Base-by-base conservation (phyloP, 129 eudicot genomes). In the Dittrichia graveolens region DNA sequence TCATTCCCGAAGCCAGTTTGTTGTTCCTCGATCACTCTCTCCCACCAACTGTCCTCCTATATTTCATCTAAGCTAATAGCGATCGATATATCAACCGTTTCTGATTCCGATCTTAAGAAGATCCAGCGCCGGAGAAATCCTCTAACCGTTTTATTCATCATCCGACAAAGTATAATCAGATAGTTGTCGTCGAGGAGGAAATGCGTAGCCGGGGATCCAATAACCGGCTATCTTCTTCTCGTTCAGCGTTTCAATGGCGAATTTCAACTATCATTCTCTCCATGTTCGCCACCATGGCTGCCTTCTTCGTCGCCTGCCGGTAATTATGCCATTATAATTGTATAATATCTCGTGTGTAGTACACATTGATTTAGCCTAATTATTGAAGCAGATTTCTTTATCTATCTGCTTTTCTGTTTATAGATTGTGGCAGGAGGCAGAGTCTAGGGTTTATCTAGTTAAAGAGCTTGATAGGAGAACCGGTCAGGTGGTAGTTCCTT, bases 361-460 rank as follows among this genome's bases (percentile, higher is more conserved):
- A 34, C 59, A 49, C 39, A 47, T 11, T 59, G 71, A 77, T 58
- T 62, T 72, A 63, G 54, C 44, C 47, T 69, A 35, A 42, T 49
- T 64, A 14, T 52, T 61, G 47, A 6, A 55, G 61, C 40, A 35
- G n/a, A 38, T 55, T 69, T 41, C 7, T 35, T 38, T 53, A 31
- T 8, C 8, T 67, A 15, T 16, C 63, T 69, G 6, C 12, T n/a
- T 58, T 70, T 70, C 4, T 60, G 48, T 47, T 19, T 8, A 15
- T 78, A 91, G 97, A 67, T 68, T 91, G 85, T 91, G 97, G 97
- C 97, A 91, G 75, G 97, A 91, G 61, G 87, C 97, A 9, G 87
- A 84, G 56, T 78, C 74, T 66, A 80, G 97, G 73, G 92, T 86
- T 64, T 84, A 79, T 84, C 48, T 91, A 19, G 82, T 81, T 37